Base-by-base conservation (phyloP, 2,329 filamentous ascomycete genomes). In the Fusarium mangiferae region DNA sequence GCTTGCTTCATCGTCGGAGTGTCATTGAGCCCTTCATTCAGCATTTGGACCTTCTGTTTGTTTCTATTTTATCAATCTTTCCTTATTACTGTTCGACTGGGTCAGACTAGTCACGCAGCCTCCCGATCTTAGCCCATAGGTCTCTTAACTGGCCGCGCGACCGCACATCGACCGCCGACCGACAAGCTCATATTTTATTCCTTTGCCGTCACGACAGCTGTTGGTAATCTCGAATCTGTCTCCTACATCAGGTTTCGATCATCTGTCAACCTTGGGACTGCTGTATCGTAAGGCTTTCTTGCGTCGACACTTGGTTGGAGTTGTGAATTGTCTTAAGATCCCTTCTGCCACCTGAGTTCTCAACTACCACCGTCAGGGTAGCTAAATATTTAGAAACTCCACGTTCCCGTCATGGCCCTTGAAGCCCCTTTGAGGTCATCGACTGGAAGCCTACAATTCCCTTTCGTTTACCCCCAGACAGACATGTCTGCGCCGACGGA, bases 351-450 rank as follows among this genome's bases (percentile, higher is more conserved):
- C 33, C 49, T 26, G 57, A 70, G 61, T 63, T 61, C 54, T 74
- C 66, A 60, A 75, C 67, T 48, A 58, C 45, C 60, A 42, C 52
- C 56, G 46, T 58, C 55, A 65, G 72, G 66, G 69, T 67, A 68
- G 62, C 62, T 66, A 41, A 38, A 52, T 51, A 73, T 26, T 59
- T 49, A 36, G 57, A 44, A 41, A 38, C 46, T 49, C 48, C 62
- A 64, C 68, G 52, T 57, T 70, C 60, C 63, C 73, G 76, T 69
- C 76, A 81, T 84, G 82, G 80, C 83, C 75, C 78, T 84, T 73
- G 78, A 84, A 83, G 90, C 87, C 79, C 90, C 90, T 68, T 81
- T 93, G 77, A 85, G 90, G 78, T 88, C 90, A 70, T 92, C 91
- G 70, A 88, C 88, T 67, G 89, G 87, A 79, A 89, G 77, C 68